Percentiles rank a stretch among this genome's conserved stretches.
These are phyloP conservation scores for Aspergillus costaricaensis DNA, from an alignment of 2,329 filamentous ascomycete genomes.

Conservation along the genomic window DNA sequence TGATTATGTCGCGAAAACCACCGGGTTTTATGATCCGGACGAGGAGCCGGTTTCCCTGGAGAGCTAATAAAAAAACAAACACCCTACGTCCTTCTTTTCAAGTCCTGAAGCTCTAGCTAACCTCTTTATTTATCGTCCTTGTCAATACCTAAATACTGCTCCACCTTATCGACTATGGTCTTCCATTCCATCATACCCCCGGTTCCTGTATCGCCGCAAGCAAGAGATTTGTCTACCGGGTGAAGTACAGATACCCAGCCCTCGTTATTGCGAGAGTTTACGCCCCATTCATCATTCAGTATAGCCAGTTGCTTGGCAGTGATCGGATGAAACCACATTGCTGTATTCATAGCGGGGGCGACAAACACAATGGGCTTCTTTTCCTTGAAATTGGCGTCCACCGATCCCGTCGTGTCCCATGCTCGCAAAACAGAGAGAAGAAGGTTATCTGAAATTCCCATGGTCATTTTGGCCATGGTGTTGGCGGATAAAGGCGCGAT, in stretches of 20 bases:
- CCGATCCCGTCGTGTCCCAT: slow-evolving; percentile 75
- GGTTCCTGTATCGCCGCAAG: slow-evolving; percentile 79
- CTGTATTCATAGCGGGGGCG: slow-evolving; percentile 82
- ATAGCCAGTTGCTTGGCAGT: slow-evolving; percentile 71
- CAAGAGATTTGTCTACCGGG: slow-evolving; percentile 74
- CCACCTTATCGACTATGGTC: slow-evolving; percentile 68
- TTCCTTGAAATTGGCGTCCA: slow-evolving; percentile 48
- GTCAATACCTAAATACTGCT: slow-evolving; percentile 41
- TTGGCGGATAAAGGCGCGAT: slow-evolving; percentile 84
- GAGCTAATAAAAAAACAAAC: background rate
- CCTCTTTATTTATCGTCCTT: background rate
- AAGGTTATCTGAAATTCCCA: slow-evolving; percentile 76
- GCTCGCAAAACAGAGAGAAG: slow-evolving; percentile 74
- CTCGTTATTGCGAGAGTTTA: slow-evolving; percentile 37
- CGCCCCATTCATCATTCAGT: slow-evolving; percentile 74
- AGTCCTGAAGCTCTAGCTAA: background rate
- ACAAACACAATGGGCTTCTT: slow-evolving; percentile 69
- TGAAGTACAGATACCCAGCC: slow-evolving; percentile 71
- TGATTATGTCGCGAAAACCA: slow-evolving; percentile 51
- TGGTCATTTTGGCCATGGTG: slow-evolving; percentile 77
- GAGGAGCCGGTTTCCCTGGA: background rate
- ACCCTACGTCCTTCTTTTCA: background rate
- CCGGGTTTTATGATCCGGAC: slow-evolving; percentile 28
- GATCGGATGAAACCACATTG: slow-evolving; percentile 86
- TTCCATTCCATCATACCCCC: slow-evolving; percentile 84